Base-by-base conservation (phyloP, 2,329 filamentous ascomycete species). In the Diaporthe helianthi region DNA sequence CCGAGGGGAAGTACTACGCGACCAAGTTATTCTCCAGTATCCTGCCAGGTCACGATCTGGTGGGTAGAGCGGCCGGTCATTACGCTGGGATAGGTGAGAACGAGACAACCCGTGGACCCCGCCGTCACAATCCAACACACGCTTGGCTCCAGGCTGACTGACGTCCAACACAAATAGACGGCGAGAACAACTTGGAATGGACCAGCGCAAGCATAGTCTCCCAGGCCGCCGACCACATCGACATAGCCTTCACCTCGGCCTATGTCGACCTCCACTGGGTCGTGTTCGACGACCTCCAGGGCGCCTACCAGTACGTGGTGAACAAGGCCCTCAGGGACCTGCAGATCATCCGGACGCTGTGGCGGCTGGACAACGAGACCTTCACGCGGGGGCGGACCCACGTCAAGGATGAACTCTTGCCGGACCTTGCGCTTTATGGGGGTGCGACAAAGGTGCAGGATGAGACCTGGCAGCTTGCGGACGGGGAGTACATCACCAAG, bases 251-350 rank as follows among this genome's bases (percentile, higher is more conserved):
- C 74, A 80, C 76, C 3, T 81, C 84, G 0, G 74, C 69, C 1
- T 83, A 84, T 72, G 83, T 82, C 8, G 83, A 85, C 65, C 80
- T 86, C 68, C 84, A 86, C 71, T 86, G 84, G 83, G 81, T 86
- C 13, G 83, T 86, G 68, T 81, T 82, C 71, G 78, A 82, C 3
- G 79, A 81, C 19, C 80, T 85, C 1, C 76, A 81, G 2, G 84
- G 84, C n/a, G 83, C 84, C n/a, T 86, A 86, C 72, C 84, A 86
- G 67, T 86, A 86, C 76, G 84, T 86, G 63, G 82, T 86, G 69
- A 86, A 86, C 73, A 82, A 77, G 63, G 81, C 78, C 4, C 76
- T 86, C 4, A 83, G 84, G 1, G 78, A 76, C 0, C 78, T 86
- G 8, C 83, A 84, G 60, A 83, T 85, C 70, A 85, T 85, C 72